phyloP scores from a whole-genome alignment of 768 basidiomycete species.

The Cystofilobasidium ferigula region DNA sequence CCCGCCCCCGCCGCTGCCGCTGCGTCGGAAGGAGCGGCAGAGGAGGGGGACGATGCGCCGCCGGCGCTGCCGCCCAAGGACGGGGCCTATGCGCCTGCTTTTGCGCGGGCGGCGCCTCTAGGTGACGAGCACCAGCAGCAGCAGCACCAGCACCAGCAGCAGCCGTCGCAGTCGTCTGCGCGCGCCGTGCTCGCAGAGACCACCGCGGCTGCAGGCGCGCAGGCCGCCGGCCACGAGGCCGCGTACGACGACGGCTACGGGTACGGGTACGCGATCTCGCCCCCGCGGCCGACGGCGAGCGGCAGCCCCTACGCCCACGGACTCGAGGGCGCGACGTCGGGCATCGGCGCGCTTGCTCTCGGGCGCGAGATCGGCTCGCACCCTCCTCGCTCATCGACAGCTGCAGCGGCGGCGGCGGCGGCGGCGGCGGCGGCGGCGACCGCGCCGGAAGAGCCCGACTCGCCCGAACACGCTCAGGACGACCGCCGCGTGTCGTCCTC shows the following conservation, averaged over 20 bases:
- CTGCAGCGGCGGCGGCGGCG: too few relatives aligned
- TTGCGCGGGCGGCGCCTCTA: too few relatives aligned
- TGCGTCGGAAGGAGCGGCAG: not conserved
- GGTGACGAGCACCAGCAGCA: too few relatives aligned
- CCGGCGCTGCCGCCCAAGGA: not conserved
- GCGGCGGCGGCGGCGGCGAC: too few relatives aligned
- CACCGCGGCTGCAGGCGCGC: too few relatives aligned
- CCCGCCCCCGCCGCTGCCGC: too few relatives aligned
- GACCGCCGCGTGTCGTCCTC: not conserved
- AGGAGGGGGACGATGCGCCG: not conserved
- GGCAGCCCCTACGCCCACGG: not conserved
- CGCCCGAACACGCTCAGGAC: not conserved
- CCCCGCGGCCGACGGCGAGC: not conserved
- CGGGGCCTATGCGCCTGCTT: not conserved
- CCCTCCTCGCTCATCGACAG: too few relatives aligned
- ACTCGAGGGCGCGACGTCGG: not conserved
- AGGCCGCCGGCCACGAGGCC: too few relatives aligned
- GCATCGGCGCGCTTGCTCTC: not conserved
- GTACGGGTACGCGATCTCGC: not conserved
- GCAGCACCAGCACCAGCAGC: too few relatives aligned
- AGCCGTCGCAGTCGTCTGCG: too few relatives aligned
- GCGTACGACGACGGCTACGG: constrained; percentile 3
- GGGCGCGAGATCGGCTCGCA: not conserved
- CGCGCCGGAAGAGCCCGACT: not conserved
- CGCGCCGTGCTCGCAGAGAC: too few relatives aligned